A percentile compares a stretch with the other conserved stretches of the same genome.
Evolutionary conservation across 2,329 filamentous ascomycete species (phyloP).

Genomic region (Pseudogymnoascus destructans): DNA sequence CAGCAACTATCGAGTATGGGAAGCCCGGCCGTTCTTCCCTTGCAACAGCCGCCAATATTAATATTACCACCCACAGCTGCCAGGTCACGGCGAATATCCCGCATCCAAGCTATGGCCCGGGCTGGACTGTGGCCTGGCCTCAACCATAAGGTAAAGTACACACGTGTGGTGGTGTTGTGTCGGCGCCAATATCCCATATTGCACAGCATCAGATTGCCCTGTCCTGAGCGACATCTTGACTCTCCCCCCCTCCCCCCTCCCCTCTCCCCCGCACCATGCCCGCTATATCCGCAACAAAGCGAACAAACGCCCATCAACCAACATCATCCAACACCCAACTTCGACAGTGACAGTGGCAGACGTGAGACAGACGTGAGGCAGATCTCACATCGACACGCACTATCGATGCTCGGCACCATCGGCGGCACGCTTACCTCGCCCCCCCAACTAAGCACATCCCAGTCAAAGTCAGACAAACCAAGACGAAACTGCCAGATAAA

Average conservation of each 20-base stretch:
- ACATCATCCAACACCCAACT: background rate
- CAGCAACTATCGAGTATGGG: background rate
- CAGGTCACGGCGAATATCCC: constrained; percentile 4
- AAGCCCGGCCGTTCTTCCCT: background rate
- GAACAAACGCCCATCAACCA: background rate
- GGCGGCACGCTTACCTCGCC: constrained; percentile 1
- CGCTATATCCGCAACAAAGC: background rate
- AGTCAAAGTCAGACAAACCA: background rate
- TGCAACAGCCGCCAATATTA: constrained; percentile 1
- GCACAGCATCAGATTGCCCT: constrained; percentile 5
- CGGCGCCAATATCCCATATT: constrained; percentile 2
- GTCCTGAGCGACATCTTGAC: background rate
- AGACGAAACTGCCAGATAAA: background rate
- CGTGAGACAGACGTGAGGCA: background rate
- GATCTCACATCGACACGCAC: background rate
- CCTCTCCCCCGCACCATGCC: background rate
- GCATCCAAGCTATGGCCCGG: background rate
- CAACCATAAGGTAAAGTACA: background rate
- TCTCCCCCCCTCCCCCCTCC: background rate
- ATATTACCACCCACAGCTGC: background rate
- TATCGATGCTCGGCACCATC: background rate
- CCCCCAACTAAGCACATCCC: background rate
- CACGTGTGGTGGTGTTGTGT: background rate
- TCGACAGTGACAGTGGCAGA: background rate
- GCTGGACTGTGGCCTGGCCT: background rate